A percentile compares a stretch with the other conserved stretches of the same genome.
Conservation (phyloP, 805 yeast species). For the Millerago galiae region DNA sequence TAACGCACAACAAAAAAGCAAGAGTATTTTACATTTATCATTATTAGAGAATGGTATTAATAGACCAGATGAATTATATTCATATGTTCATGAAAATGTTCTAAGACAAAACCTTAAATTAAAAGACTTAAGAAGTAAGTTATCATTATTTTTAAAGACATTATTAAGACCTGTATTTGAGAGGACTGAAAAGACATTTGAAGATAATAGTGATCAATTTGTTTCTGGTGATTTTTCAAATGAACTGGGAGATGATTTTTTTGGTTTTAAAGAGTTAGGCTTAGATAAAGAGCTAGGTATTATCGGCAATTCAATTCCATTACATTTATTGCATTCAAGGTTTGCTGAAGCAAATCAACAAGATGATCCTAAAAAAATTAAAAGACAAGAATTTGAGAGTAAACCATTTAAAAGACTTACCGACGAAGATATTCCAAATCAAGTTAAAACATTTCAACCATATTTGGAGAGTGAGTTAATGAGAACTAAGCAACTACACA, state of each 20-base stretch:
- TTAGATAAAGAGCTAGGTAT: conserved; percentile 87
- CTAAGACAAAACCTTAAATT: conserved; percentile 64
- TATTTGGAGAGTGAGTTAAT: conserved; percentile 39
- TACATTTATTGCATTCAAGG: conserved; percentile 77
- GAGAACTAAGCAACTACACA: conserved; percentile 35
- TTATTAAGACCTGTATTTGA: conserved; percentile 74
- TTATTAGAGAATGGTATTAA: conserved; percentile 82
- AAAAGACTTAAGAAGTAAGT: conserved; percentile 56
- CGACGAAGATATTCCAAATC: conserved; percentile 43
- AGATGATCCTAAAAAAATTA: conserved; percentile 38
- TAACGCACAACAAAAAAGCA: conserved; percentile 26
- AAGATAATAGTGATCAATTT: conserved; percentile 89
- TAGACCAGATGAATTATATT: conserved; percentile 68
- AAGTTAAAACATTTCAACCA: conserved; percentile 53
- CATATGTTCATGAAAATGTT: conserved; percentile 68
- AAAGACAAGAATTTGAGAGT: conserved; percentile 60
- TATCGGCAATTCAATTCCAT: conserved; percentile 78
- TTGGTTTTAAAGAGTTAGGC: conserved; percentile 93
- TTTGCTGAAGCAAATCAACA: conserved; percentile 52
- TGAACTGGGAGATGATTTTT: conserved; percentile 95
- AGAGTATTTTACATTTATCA: conserved; percentile 52
- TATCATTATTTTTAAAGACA: conserved; percentile 70
- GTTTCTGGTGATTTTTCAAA: conserved; percentile 90
- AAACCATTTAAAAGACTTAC: conserved; percentile 47
- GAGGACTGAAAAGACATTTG: conserved; percentile 69